Evolutionary conservation across 1,139 yeast species (phyloP), one percentile per base, ranked within the genome.

Genomic region (Suhomyces panamericanus): DNA sequence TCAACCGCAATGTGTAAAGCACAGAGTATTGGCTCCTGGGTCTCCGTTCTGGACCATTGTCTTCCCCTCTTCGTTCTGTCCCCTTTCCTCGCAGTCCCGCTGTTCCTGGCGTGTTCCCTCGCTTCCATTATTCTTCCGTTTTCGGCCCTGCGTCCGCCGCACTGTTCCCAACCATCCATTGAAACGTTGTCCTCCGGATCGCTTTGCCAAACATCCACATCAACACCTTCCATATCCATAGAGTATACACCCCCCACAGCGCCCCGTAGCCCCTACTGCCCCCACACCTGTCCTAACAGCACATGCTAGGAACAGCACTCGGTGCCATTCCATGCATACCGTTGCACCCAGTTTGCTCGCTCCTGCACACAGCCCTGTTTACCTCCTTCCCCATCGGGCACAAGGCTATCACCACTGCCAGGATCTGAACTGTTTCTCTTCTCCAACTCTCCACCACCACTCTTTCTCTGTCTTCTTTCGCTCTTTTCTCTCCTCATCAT

Each of bases 371-470:
- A 32, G 20, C 12, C 32, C 30, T 44, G 47, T 44, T 44, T 44
- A 44, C 47, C 35, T 40, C 47, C 47, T 44, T 40, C 47, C 47
- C 39, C 20, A 44, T 41, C 39, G 39, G 44, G 47, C 35, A 10
- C 38, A 16, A 16, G 43, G 37, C 34, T 35, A 31, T 34, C 32
- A 29, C 35, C 26, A 14, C 24, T 28, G 42, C 24, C 29, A 26
- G 29, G 40, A 38, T 38, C 40, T 43, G 38, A 43, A 32, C 37
- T 41, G 32, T 39, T 43, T 15, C 30, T 12, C 28, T 13, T 26
- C 30, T 24, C 24, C 32, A 17, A 27, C 38, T 27, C 24, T 20
- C 24, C 24, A 22, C 41, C 29, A 26, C 28, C 29, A 17, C 29
- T 26, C 35, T 22, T 32, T 32, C 28, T 14, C 40, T 31, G 13